phyloP scores from a whole-genome alignment of 371 early-diverging fungal species.

The Rhizopus arrhizus region DNA sequence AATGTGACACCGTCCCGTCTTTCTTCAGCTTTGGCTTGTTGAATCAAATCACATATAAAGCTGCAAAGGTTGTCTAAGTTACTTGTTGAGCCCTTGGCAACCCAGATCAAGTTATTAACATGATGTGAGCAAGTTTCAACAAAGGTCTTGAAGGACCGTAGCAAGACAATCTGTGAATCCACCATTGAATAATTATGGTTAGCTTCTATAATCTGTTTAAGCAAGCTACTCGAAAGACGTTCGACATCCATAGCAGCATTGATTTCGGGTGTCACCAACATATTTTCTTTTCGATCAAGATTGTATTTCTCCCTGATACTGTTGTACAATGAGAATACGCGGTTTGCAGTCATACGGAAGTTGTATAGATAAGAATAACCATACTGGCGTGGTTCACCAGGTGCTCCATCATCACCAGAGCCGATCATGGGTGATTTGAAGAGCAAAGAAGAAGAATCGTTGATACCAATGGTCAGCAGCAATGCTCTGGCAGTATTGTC shows the following conservation, averaged over 20 bases:
- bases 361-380: conserved; percentile 49
- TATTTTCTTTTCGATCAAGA: conserved; percentile 3
- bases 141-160: conserved; percentile 42
- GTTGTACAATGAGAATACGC: conserved; percentile 26
- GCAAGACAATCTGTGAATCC: conserved; percentile 37
- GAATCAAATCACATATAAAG: conserved; percentile 31
- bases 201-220: conserved; percentile 26
- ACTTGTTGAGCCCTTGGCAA: conserved; percentile 14
- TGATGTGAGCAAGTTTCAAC: conserved; percentile 38
- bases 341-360: conserved; percentile 30
- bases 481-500: conserved; percentile 21
- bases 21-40: conserved; percentile 20
- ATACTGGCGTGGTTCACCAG: conserved; percentile 39
- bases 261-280: conserved; percentile 28
- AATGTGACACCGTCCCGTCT: conserved; percentile 34
- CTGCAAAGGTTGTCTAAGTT: conserved; percentile 15
- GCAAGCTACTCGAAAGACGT: conserved; percentile 17
- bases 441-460: conserved; percentile 3
- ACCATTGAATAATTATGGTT: conserved; percentile 46
- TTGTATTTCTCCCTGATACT: conserved; percentile 16
- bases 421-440: conserved; percentile 20
- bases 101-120: conserved; percentile 36
- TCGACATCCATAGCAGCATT: conserved; percentile 28
- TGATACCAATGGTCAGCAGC: conserved; percentile 19
- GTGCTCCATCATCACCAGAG: conserved; percentile 32